Evolutionary conservation across 2,329 filamentous ascomycete species (phyloP).

Genomic region (Ilyonectria mors-panacis): DNA sequence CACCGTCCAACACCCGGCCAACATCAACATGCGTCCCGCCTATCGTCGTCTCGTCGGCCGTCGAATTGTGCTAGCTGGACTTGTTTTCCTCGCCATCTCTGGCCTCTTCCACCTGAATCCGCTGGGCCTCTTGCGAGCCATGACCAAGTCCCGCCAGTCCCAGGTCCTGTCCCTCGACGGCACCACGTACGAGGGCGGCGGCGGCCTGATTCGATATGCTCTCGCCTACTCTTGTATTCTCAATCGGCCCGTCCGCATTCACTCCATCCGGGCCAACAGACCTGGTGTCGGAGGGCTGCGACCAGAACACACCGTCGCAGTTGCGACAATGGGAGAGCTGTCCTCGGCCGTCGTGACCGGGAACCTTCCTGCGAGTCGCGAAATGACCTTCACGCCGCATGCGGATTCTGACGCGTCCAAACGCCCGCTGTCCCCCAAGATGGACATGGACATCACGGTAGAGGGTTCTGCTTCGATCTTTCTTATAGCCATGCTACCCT

Average conservation of each 20-base stretch:
- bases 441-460: not conserved
- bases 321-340: too few relatives aligned
- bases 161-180: not conserved
- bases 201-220: not conserved
- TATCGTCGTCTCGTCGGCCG: not conserved
- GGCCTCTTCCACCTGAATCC: too few relatives aligned
- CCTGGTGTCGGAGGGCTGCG: too few relatives aligned
- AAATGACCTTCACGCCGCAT: too few relatives aligned
- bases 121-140: not conserved
- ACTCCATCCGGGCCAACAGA: too few relatives aligned
- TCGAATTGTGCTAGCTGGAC: not conserved
- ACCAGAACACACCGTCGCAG: too few relatives aligned
- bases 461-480: not conserved
- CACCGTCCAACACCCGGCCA: not conserved
- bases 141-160: not conserved
- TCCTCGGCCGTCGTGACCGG: too few relatives aligned
- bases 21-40: not conserved
- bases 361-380: too few relatives aligned
- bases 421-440: not conserved
- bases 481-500: not conserved
- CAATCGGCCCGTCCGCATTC: too few relatives aligned
- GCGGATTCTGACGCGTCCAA: too few relatives aligned
- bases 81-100: not conserved
- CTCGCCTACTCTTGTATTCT: too few relatives aligned
- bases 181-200: not conserved